Percentiles rank a stretch among this genome's conserved stretches.
Conservation (phyloP, 352 stramenopile species). For the Globisporangium sylvaticum region DNA sequence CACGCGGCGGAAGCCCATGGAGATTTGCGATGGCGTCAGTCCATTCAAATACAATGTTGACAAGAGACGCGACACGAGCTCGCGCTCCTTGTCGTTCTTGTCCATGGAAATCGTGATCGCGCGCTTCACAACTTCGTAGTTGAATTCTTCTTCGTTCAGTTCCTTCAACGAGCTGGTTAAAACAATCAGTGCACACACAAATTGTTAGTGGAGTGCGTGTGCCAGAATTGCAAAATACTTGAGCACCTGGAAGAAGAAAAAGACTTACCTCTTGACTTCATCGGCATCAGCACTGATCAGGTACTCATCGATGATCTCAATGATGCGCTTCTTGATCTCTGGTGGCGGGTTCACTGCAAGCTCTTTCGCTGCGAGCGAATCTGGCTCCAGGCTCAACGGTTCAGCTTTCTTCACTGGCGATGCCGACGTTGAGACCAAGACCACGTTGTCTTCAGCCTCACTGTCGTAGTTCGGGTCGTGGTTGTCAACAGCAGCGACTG, state of each 20-base stretch:
- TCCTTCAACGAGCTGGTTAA: conserved; percentile 58
- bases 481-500: conserved; percentile 73
- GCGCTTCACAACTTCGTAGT: conserved; percentile 93
- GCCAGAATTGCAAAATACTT: background rate
- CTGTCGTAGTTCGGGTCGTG: conserved; percentile 94
- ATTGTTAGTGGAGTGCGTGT: background rate
- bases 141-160: conserved; percentile 68
- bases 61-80: conserved; percentile 90
- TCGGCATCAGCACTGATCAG: conserved; percentile 86
- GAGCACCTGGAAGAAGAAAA: background rate
- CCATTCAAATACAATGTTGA: conserved; percentile 91
- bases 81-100: conserved; percentile 89
- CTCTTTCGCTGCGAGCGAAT: conserved; percentile 72
- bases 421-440: conserved; percentile 65
- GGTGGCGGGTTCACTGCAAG: conserved; percentile 65
- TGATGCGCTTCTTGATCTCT: conserved; percentile 89
- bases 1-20: conserved; percentile 94
- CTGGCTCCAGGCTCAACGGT: conserved; percentile 48
- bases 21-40: conserved; percentile 68
- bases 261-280: conserved; percentile 72
- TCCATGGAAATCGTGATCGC: conserved; percentile 95
- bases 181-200: background rate
- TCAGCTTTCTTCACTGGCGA: conserved; percentile 43
- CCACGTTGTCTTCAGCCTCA: conserved; percentile 86
- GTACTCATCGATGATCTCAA: conserved; percentile 88